Percentiles rank a stretch among this genome's conserved stretches.
phyloP scores from a whole-genome alignment of 768 basidiomycete genomes.

The Epithele typhae region DNA sequence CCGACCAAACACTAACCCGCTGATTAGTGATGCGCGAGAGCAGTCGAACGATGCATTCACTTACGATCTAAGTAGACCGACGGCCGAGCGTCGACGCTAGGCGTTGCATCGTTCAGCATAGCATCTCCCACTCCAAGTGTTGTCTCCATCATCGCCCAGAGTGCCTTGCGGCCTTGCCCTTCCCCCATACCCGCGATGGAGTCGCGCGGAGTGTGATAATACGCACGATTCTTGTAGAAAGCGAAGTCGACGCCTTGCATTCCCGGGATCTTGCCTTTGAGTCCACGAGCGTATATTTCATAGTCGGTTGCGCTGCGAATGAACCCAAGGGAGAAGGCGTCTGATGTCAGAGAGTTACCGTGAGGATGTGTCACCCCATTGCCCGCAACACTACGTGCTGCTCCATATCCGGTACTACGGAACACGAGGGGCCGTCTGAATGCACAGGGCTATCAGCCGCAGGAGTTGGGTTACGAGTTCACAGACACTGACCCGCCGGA shows the following conservation, averaged over 20 bases:
- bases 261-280: conserved; percentile 29
- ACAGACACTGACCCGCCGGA: conserved; percentile 57
- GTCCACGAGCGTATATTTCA: conserved; percentile 50
- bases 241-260: conserved; percentile 76
- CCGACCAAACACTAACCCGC: conserved; percentile 52
- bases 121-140: conserved; percentile 49
- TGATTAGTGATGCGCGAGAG: background rate
- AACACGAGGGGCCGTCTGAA: conserved; percentile 71
- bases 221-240: conserved; percentile 70
- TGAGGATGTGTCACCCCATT: conserved; percentile 57
- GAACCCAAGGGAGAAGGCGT: conserved; percentile 61
- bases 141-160: conserved; percentile 81
- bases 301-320: conserved; percentile 74
- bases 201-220: conserved; percentile 76
- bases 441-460: background rate
- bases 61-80: conserved; percentile 73
- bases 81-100: conserved; percentile 21
- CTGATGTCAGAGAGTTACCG: conserved; percentile 63
- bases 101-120: conserved; percentile 41
- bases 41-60: conserved; percentile 20
- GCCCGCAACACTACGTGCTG: conserved; percentile 46
- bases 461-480: background rate
- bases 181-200: conserved; percentile 50
- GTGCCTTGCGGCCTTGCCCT: conserved; percentile 45
- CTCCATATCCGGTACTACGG: conserved; percentile 57